These are phyloP conservation scores for Phylloboletellus chloephorus DNA, from an alignment of 1,284 basidiomycete species.

Conservation along the genomic window DNA sequence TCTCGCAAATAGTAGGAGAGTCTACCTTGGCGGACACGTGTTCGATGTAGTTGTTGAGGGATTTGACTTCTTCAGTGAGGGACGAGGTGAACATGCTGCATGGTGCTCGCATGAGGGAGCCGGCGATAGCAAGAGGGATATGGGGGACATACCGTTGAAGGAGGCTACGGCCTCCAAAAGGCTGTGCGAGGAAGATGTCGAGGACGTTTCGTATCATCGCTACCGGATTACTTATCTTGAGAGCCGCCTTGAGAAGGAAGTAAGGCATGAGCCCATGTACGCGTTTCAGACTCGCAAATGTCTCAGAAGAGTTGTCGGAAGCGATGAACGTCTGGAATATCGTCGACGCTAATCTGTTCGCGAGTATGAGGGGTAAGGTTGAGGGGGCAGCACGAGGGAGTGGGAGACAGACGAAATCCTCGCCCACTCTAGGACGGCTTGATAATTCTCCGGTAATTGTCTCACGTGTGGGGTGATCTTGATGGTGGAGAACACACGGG, in stretches of 20 bases:
- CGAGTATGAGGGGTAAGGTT: constrained; percentile 13
- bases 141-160: constrained; percentile 63
- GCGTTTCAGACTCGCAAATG: constrained; percentile 83
- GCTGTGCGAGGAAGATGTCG: constrained; percentile 96
- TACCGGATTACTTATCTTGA: constrained; percentile 94
- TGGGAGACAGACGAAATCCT: constrained; percentile 75
- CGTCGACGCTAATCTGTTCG: constrained; percentile 79
- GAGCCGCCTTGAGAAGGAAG: constrained; percentile 87
- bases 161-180: constrained; percentile 90
- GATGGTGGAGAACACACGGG: constrained; percentile 82
- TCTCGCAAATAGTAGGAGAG: constrained; percentile 83
- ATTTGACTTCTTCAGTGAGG: constrained; percentile 82
- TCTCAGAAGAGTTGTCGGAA: constrained; percentile 88
- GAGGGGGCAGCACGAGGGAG: constrained; percentile 9
- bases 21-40: constrained; percentile 86
- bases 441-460: constrained; percentile 80
- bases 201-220: constrained; percentile 90
- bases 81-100: constrained; percentile 91
- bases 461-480: constrained; percentile 75
- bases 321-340: constrained; percentile 95
- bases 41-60: constrained; percentile 80
- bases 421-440: constrained; percentile 93
- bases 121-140: neutral
- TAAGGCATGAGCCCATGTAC: constrained; percentile 98
- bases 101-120: constrained; percentile 10